phyloP scores from a whole-genome alignment of 352 stramenopile species.

The Aphanomyces euteiches region DNA sequence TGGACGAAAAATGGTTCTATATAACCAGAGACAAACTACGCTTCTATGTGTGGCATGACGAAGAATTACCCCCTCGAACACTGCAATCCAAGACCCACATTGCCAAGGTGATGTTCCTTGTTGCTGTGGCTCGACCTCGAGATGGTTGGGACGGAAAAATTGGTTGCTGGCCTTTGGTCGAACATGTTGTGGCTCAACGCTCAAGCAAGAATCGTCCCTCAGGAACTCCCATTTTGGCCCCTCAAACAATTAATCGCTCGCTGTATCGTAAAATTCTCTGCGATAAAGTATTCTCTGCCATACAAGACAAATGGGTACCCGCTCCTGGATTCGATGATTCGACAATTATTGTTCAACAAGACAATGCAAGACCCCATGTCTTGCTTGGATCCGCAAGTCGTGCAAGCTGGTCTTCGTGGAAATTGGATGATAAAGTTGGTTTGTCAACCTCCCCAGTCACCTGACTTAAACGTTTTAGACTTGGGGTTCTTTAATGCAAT shows the following conservation, averaged over 20 bases:
- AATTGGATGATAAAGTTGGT: not conserved
- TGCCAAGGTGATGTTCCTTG: conserved; percentile 4
- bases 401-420: not conserved
- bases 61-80: not conserved
- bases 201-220: not conserved
- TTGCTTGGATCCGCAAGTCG: not conserved
- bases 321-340: not conserved
- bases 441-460: not conserved
- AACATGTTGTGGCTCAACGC: not conserved
- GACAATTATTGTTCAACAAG: not conserved
- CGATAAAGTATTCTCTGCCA: not conserved
- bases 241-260: not conserved
- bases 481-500: conserved; percentile 34
- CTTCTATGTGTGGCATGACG: not conserved
- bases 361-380: not conserved
- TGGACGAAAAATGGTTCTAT: conserved; percentile 14
- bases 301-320: not conserved
- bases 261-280: not conserved
- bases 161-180: not conserved
- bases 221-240: not conserved
- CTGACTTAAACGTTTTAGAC: not conserved
- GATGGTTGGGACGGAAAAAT: not conserved
- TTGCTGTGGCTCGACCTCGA: not conserved
- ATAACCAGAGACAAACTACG: not conserved
- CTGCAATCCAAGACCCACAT: not conserved